Percentiles rank a stretch among this genome's conserved stretches.
phyloP scores from a whole-genome alignment of 441 rosid species.

The Caryocar brasiliense region DNA sequence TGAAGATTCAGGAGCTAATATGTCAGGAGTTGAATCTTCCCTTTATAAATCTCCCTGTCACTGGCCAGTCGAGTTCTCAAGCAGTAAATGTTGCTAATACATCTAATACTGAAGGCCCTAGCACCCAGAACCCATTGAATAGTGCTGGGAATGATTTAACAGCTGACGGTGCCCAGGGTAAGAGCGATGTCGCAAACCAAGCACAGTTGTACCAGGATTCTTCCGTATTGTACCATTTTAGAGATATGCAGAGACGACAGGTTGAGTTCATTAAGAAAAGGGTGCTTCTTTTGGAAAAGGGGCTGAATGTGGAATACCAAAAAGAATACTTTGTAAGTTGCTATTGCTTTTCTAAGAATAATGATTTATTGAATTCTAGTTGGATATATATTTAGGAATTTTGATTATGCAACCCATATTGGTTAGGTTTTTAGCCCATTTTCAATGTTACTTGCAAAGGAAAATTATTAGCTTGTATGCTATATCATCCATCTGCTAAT shows the following conservation, averaged over 20 bases:
- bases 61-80: slow-evolving; percentile 56
- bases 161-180: slow-evolving; percentile 40
- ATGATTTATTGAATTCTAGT: not conserved
- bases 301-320: slow-evolving; percentile 63
- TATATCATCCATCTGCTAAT: too few species aligned
- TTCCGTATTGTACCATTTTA: slow-evolving; percentile 45
- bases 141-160: slow-evolving; percentile 36
- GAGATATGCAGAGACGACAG: slow-evolving; percentile 91
- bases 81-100: slow-evolving; percentile 51
- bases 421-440: too few species aligned
- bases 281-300: slow-evolving; percentile 87
- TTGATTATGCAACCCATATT: too few species aligned
- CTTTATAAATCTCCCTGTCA: slow-evolving; percentile 49
- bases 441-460: too few species aligned
- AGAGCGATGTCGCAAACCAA: slow-evolving; percentile 34
- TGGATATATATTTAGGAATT: not conserved
- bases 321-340: slow-evolving; percentile 59
- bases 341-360: not conserved
- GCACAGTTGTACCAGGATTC: slow-evolving; percentile 42
- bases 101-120: slow-evolving; percentile 35
- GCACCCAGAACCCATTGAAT: slow-evolving; percentile 41
- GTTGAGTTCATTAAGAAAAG: slow-evolving; percentile 95
- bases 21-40: slow-evolving; percentile 86
- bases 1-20: slow-evolving; percentile 75
- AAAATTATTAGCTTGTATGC: too few species aligned